Conservation (phyloP, 2,329 filamentous ascomycete species). For the Aureobasidium mangrovei region DNA sequence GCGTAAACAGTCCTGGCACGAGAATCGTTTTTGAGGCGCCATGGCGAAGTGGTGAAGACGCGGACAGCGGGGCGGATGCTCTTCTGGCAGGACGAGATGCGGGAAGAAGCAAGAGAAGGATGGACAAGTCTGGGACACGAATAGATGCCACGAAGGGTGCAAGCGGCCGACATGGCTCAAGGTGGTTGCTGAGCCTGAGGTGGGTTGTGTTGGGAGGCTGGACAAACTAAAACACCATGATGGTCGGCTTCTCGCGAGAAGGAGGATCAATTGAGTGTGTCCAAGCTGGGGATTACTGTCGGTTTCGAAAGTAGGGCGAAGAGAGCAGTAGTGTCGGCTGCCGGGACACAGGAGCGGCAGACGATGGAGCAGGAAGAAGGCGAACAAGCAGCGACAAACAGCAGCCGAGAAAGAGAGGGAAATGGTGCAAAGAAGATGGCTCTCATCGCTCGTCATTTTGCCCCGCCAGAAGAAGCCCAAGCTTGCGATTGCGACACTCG, state of each 20-base stretch:
- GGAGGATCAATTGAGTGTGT: neutral
- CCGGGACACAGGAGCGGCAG: no score
- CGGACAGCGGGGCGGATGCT: conserved; percentile 19
- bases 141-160: conserved; percentile 2
- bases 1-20: conserved; percentile 21
- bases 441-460: no score
- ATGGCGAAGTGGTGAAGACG: conserved; percentile 38
- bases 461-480: no score
- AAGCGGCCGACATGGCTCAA: neutral
- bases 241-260: conserved; percentile 12
- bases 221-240: conserved; percentile 12
- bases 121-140: neutral
- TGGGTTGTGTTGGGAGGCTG: neutral
- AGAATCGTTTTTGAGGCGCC: conserved; percentile 33
- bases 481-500: no score
- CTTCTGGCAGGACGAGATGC: conserved; percentile 7
- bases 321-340: no score
- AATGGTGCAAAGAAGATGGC: no score
- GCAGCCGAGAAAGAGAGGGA: no score
- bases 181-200: neutral
- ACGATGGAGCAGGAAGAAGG: no score
- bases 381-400: no score
- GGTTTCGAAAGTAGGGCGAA: no score
- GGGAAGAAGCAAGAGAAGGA: neutral
- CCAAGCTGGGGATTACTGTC: neutral